Evolutionary conservation across 352 stramenopile species (phyloP).

Genomic region (Phytophthora sp.): DNA sequence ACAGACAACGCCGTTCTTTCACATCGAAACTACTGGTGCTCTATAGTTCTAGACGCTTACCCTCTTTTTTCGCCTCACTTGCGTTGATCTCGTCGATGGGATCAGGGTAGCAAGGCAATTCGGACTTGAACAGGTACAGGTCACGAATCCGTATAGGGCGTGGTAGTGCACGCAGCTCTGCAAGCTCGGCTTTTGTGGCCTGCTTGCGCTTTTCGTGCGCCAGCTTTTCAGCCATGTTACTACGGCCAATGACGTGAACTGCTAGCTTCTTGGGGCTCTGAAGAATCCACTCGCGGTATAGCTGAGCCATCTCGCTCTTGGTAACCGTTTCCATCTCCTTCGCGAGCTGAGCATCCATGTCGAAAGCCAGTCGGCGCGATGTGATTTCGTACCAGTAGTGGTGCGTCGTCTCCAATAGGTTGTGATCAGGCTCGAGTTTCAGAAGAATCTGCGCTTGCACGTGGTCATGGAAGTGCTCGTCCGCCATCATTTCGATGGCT

Average conservation of each 20-base stretch:
- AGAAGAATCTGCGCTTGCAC: slow-evolving; percentile 80
- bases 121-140: slow-evolving; percentile 68
- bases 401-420: slow-evolving; percentile 75
- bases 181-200: slow-evolving; percentile 29
- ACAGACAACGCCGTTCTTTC: slow-evolving; percentile 17
- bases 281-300: slow-evolving; percentile 73
- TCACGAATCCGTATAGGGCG: slow-evolving; percentile 51
- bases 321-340: slow-evolving; percentile 72
- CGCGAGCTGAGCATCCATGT: slow-evolving; percentile 73
- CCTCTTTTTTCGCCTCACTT: slow-evolving; percentile 17
- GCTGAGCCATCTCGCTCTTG: slow-evolving; percentile 66
- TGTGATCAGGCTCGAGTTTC: slow-evolving; percentile 84
- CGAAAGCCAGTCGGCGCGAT: slow-evolving; percentile 70
- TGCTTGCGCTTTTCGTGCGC: slow-evolving; percentile 42
- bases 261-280: slow-evolving; percentile 67
- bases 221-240: slow-evolving; percentile 43
- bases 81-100: slow-evolving; percentile 47
- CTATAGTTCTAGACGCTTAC: slow-evolving; percentile 42
- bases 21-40: slow-evolving; percentile 8
- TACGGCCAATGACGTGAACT: slow-evolving; percentile 68
- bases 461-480: slow-evolving; percentile 82
- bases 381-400: slow-evolving; percentile 86
- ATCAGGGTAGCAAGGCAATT: slow-evolving; percentile 60
- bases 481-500: slow-evolving; percentile 70
- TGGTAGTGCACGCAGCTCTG: slow-evolving; percentile 21